Evolutionary conservation across 2,329 filamentous ascomycete genomes (phyloP).

Genomic region (Pseudogymnoascus destructans): DNA sequence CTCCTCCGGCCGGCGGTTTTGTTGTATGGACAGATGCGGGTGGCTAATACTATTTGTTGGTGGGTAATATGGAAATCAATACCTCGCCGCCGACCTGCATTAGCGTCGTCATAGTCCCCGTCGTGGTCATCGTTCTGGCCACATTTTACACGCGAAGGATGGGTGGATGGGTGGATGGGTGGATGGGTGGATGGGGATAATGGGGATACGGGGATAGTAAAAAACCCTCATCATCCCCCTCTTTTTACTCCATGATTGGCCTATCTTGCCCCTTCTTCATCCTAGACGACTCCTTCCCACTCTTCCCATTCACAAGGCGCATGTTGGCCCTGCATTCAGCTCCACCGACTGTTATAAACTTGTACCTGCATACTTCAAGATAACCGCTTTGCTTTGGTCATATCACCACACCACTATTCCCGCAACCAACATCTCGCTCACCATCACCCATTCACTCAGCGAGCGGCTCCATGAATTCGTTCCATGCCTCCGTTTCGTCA

Average conservation of each 20-base stretch:
- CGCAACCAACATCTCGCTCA: not conserved
- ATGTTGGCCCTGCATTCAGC: not conserved
- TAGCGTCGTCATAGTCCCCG: not conserved
- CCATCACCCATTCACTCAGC: not conserved
- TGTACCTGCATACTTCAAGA: not conserved
- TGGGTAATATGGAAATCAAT: constrained; percentile 14
- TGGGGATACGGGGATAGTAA: not conserved
- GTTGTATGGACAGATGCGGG: not conserved
- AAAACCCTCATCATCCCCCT: too few relatives aligned
- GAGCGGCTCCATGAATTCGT: not conserved
- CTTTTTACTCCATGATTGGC: too few relatives aligned
- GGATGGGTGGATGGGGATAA: not conserved
- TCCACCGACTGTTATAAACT: not conserved
- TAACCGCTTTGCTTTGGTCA: not conserved
- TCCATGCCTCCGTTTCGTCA: not conserved
- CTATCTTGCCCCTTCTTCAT: too few relatives aligned
- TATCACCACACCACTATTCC: not conserved
- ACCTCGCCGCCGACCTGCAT: constrained; percentile 17
- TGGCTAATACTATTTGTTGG: constrained; percentile 13
- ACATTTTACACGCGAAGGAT: not conserved
- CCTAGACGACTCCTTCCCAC: too few relatives aligned
- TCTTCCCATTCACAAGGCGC: not conserved
- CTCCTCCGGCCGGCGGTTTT: not conserved
- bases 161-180: too few relatives aligned
- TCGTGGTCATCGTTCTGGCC: not conserved